Percentiles rank a stretch among this genome's conserved stretches.
Evolutionary conservation across 2,329 filamentous ascomycete genomes (phyloP).

Genomic region (Colletotrichum sp.): DNA sequence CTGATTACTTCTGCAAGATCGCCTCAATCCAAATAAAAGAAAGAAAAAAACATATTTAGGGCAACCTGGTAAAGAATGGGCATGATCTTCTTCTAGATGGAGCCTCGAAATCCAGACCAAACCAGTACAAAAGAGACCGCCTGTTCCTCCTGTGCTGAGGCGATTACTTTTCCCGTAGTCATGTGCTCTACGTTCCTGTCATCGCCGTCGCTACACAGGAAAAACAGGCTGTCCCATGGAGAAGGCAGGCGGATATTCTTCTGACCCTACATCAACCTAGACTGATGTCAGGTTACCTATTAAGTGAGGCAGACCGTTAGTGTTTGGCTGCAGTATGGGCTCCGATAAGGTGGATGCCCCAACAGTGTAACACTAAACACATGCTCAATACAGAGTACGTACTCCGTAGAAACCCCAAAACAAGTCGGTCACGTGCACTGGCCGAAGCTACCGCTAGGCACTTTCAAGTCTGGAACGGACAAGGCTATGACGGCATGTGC

Average conservation of each 20-base stretch:
- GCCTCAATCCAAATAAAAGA: not conserved
- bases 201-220: too few species aligned
- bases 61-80: not conserved
- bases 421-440: not conserved
- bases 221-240: not conserved
- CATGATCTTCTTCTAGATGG: not conserved
- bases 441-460: conserved; percentile 1
- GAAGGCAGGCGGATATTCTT: not conserved
- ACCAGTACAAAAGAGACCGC: not conserved
- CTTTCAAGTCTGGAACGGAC: conserved; percentile 1
- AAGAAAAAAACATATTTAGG: not conserved
- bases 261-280: not conserved
- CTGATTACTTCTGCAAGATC: not conserved
- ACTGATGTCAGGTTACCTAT: not conserved
- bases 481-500: conserved; percentile 23
- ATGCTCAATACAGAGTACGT: not conserved
- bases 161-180: too few species aligned
- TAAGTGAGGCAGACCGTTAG: not conserved
- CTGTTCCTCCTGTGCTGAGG: too few species aligned
- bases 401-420: not conserved
- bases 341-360: not conserved
- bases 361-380: not conserved
- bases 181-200: too few species aligned
- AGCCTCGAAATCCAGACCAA: not conserved
- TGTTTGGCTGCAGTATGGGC: not conserved